phyloP scores from a whole-genome alignment of 2,329 filamentous ascomycete genomes.

The Laburnicola sp. region DNA sequence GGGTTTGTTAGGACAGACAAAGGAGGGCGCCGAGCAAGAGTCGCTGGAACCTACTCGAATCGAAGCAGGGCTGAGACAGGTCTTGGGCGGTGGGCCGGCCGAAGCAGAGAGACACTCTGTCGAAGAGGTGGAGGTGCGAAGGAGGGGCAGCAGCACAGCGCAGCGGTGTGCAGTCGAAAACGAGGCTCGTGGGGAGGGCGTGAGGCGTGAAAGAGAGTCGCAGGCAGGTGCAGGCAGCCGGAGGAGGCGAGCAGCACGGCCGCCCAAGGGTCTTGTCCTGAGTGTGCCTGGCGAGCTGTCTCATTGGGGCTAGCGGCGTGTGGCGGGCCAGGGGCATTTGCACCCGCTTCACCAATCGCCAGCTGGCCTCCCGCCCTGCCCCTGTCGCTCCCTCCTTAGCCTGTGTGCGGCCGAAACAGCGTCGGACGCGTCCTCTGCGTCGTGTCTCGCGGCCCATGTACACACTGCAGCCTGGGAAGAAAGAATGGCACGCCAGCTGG shows the following conservation, averaged over 20 bases:
- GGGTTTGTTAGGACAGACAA: no score
- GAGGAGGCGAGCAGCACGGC: not conserved
- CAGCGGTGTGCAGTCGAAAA: constrained; percentile 34
- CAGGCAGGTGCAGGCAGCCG: constrained; percentile 13
- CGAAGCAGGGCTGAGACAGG: constrained; percentile 6
- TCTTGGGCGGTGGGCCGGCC: not conserved
- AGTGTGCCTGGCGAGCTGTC: not conserved
- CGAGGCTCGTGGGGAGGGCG: constrained; percentile 38
- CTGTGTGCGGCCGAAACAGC: constrained; percentile 1
- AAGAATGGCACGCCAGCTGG: no score
- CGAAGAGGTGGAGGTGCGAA: constrained; percentile 42
- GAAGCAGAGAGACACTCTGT: constrained; percentile 32
- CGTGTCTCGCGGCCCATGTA: not conserved
- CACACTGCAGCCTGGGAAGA: not conserved
- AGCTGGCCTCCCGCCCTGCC: not conserved
- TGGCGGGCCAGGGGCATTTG: not conserved
- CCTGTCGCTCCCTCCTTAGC: not conserved
- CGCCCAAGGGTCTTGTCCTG: constrained; percentile 4
- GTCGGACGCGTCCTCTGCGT: not conserved
- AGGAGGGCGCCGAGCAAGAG: no score
- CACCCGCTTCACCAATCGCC: not conserved
- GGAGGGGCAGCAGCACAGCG: constrained; percentile 44
- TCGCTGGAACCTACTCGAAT: constrained; percentile 11
- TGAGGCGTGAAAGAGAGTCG: constrained; percentile 28
- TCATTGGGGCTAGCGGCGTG: not conserved